Conservation (phyloP, 352 stramenopile genomes). For the Globisporangium paroecandrum region DNA sequence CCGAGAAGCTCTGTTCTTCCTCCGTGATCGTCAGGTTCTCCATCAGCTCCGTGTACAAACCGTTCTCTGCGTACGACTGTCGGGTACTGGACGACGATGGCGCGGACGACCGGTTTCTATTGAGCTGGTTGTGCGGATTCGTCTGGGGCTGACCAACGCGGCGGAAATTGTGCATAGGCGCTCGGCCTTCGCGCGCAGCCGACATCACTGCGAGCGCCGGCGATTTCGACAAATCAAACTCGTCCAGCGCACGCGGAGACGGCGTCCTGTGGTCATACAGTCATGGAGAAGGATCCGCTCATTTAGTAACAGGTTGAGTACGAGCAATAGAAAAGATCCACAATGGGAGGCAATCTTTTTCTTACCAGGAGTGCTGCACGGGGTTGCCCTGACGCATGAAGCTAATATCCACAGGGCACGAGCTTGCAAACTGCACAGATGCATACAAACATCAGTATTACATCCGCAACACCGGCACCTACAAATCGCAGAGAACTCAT, state of each 20-base stretch:
- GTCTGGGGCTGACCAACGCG: slow-evolving; percentile 13
- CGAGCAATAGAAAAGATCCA: not conserved
- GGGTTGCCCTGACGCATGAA: slow-evolving; percentile 43
- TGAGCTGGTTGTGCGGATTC: slow-evolving; percentile 1
- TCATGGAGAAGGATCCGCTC: not conserved
- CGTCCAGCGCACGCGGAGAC: slow-evolving; percentile 38
- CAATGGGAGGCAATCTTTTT: not conserved
- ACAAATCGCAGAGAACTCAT: not conserved
- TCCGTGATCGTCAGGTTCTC: slow-evolving; percentile 16
- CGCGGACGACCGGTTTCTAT: slow-evolving; percentile 5
- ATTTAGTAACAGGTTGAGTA: not conserved
- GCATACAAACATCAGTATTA: not conserved
- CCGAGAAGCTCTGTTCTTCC: slow-evolving; percentile 16
- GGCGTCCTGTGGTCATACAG: slow-evolving; percentile 10
- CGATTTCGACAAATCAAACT: slow-evolving; percentile 72
- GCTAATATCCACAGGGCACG: slow-evolving; percentile 61
- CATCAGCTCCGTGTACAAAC: slow-evolving; percentile 12
- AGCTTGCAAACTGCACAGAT: slow-evolving; percentile 51
- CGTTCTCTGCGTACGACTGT: not conserved
- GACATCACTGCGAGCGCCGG: slow-evolving; percentile 67
- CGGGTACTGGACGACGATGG: not conserved
- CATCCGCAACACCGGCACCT: not conserved
- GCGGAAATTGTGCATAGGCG: slow-evolving; percentile 14
- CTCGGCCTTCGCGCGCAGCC: slow-evolving; percentile 40
- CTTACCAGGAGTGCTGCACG: slow-evolving; percentile 41